Conservation (phyloP, 352 stramenopile genomes). For the Phytophthora agathidicida region DNA sequence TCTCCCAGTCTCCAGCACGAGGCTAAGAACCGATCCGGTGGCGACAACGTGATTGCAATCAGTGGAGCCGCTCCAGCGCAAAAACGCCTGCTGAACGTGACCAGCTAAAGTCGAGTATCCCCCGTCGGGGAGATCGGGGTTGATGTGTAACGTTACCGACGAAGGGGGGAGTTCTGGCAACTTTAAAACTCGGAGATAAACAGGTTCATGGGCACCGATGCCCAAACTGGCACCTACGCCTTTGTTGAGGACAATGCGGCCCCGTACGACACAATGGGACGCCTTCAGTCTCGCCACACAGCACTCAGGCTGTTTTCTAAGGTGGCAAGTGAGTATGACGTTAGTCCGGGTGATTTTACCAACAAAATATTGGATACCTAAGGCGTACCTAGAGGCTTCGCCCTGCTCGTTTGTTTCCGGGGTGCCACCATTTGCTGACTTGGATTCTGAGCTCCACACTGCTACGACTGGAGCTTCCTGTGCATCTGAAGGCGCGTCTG, state of each 20-base stretch:
- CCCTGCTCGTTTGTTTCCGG: conserved; percentile 15
- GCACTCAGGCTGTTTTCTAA: conserved; percentile 24
- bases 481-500: conserved; percentile 26
- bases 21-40: conserved; percentile 39
- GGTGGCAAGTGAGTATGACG: neutral
- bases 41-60: conserved; percentile 28
- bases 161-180: conserved; percentile 48
- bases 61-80: conserved; percentile 31
- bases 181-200: conserved; percentile 62
- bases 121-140: conserved; percentile 6
- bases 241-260: conserved; percentile 46
- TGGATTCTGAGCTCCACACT: conserved; percentile 36
- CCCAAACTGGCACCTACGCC: conserved; percentile 22
- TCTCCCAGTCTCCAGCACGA: conserved; percentile 18
- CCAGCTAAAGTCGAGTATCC: conserved; percentile 1
- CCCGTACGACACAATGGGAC: conserved; percentile 35
- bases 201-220: conserved; percentile 12
- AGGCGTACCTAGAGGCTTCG: conserved; percentile 16
- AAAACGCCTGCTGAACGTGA: conserved; percentile 41
- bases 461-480: conserved; percentile 49
- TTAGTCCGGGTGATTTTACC: conserved; percentile 2
- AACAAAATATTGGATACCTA: neutral
- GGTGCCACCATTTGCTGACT: neutral
- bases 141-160: conserved; percentile 35
- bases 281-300: conserved; percentile 52